Evolutionary conservation across 805 yeast species (phyloP).

Genomic region (Yarrowia sp.): DNA sequence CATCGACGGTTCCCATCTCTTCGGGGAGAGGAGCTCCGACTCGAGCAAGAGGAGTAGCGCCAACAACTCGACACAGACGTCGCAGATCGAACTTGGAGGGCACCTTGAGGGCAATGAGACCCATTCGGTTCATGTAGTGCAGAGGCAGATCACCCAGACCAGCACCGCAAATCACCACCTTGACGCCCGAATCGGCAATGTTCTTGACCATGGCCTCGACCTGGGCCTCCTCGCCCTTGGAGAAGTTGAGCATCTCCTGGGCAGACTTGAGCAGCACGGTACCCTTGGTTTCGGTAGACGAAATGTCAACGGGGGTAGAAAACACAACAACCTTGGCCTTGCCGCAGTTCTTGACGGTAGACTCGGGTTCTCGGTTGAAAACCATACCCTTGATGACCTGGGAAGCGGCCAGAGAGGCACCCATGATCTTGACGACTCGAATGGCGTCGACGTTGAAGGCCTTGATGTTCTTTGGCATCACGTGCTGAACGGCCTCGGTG

Average conservation of each 20-base stretch:
- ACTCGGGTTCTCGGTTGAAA: conserved; percentile 97
- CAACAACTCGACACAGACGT: conserved; percentile 94
- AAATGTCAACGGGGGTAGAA: conserved; percentile 92
- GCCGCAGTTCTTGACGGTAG: conserved; percentile 71
- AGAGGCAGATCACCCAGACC: conserved; percentile 91
- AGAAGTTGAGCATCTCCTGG: conserved; percentile 93
- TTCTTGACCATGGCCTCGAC: conserved; percentile 85
- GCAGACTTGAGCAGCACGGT: conserved; percentile 96
- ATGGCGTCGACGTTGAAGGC: conserved; percentile 89
- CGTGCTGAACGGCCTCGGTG: conserved; percentile 80
- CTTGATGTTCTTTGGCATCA: conserved; percentile 70
- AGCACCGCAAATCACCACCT: conserved; percentile 92
- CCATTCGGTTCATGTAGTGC: conserved; percentile 88
- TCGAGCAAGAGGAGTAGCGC: conserved; percentile 94
- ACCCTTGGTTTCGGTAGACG: conserved; percentile 98
- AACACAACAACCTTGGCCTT: conserved; percentile 88
- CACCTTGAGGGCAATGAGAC: conserved; percentile 83
- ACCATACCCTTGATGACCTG: conserved; percentile 96
- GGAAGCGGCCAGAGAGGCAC: conserved; percentile 75
- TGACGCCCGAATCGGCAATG: conserved; percentile 81
- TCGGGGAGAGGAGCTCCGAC: conserved; percentile 95
- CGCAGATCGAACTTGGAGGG: conserved; percentile 94
- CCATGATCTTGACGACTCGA: conserved; percentile 97
- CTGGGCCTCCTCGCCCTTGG: conserved; percentile 95
- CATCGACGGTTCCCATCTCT: conserved; percentile 87